Percentiles rank a stretch among this genome's conserved stretches.
These are phyloP conservation scores for Fusarium coicis DNA, from an alignment of 2,329 filamentous ascomycete genomes.

Conservation along the genomic window DNA sequence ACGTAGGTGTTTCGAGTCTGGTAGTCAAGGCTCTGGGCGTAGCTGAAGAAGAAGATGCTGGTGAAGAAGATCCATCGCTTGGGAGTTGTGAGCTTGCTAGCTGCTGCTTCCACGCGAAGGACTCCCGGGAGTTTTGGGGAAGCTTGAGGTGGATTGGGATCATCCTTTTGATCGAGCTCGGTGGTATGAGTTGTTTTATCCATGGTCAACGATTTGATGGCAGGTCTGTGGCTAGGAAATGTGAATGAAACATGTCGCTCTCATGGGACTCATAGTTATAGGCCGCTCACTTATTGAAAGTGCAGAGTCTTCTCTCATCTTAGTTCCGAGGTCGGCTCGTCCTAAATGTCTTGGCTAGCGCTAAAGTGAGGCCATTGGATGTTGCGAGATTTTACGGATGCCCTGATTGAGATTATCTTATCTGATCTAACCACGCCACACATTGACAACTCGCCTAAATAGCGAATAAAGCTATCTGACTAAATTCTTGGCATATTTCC, in stretches of 20 bases:
- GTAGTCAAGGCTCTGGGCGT: background rate
- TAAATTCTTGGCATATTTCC: rapidly evolving
- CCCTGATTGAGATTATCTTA: background rate
- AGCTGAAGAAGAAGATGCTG: background rate
- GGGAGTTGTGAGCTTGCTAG: background rate
- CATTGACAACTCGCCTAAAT: background rate
- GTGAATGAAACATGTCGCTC: background rate
- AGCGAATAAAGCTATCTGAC: background rate
- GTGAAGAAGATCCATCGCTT: background rate
- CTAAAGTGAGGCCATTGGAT: background rate
- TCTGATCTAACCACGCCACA: background rate
- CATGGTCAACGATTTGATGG: background rate
- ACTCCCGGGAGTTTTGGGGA: background rate
- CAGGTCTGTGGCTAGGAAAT: background rate
- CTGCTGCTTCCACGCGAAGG: background rate
- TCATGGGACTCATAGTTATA: background rate
- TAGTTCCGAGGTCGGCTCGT: background rate
- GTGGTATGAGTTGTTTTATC: background rate
- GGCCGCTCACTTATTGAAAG: background rate
- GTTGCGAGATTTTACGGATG: background rate
- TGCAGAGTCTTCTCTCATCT: background rate
- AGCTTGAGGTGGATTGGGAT: background rate
- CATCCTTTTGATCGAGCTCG: background rate
- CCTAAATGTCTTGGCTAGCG: background rate
- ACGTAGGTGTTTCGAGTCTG: background rate